These are phyloP conservation scores for Emmonsiellopsis sp. DNA, from an alignment of 2,329 filamentous ascomycete genomes.

Conservation along the genomic window DNA sequence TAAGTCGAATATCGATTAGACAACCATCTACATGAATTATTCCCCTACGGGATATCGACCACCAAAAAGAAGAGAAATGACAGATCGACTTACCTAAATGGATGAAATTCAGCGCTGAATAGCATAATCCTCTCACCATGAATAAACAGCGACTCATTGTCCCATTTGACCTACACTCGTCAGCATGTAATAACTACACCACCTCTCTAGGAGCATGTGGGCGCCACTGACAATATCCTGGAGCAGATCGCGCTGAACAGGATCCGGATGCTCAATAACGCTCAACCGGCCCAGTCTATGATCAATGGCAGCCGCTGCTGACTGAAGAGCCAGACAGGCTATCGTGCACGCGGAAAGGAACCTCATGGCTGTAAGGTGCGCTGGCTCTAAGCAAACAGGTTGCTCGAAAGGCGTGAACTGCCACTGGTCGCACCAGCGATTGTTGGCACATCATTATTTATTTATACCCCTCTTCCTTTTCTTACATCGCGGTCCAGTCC, in stretches of 20 bases:
- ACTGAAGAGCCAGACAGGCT: conserved; percentile 34
- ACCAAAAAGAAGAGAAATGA: not conserved
- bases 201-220: not conserved
- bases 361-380: conserved; percentile 24
- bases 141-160: conserved; percentile 61
- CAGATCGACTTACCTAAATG: conserved; percentile 42
- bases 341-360: conserved; percentile 22
- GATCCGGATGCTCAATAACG: conserved; percentile 27
- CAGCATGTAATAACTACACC: not conserved
- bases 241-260: conserved; percentile 38
- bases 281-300: conserved; percentile 42
- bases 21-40: not conserved
- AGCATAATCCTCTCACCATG: conserved; percentile 61
- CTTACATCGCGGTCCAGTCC: too few relatives aligned
- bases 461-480: not conserved
- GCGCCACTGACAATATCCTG: conserved; percentile 44
- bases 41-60: not conserved
- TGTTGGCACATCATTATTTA: not conserved
- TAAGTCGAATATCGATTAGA: conserved; percentile 14
- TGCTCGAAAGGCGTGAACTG: not conserved
- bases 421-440: too few relatives aligned
- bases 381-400: not conserved
- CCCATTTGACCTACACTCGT: conserved; percentile 51
- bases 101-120: conserved; percentile 66
- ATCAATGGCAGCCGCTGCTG: conserved; percentile 39